Percentiles rank a stretch among this genome's conserved stretches.
Evolutionary conservation across 1,284 basidiomycete species (phyloP).

Genomic region (Serendipita sp.): DNA sequence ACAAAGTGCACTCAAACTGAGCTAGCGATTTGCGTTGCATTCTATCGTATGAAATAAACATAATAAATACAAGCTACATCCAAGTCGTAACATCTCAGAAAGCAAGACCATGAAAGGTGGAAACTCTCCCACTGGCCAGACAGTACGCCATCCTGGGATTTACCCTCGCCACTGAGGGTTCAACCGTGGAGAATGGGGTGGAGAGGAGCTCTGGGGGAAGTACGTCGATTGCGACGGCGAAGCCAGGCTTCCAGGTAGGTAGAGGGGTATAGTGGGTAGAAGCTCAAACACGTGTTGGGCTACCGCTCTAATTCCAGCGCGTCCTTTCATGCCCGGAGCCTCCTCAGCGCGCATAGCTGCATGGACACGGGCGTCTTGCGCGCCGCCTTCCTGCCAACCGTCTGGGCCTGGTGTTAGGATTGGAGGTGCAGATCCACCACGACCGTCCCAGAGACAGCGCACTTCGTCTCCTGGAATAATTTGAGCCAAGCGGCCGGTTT

Average conservation of each 20-base stretch:
- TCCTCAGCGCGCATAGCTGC: slow-evolving; percentile 50
- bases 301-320: slow-evolving; percentile 27
- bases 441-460: slow-evolving; percentile 77
- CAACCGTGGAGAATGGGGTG: slow-evolving; percentile 38
- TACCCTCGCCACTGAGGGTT: slow-evolving; percentile 9
- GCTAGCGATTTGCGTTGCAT: background rate
- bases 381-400: slow-evolving; percentile 31
- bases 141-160: background rate
- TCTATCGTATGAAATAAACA: slow-evolving; percentile 1
- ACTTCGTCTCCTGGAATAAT: slow-evolving; percentile 76
- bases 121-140: background rate
- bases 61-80: background rate
- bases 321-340: slow-evolving; percentile 25
- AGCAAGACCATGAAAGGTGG: background rate
- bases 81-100: background rate
- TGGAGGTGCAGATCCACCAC: slow-evolving; percentile 34
- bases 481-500: slow-evolving; percentile 76
- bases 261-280: slow-evolving; percentile 61
- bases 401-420: slow-evolving; percentile 28
- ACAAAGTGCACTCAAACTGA: slow-evolving; percentile 64
- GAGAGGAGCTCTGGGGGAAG: slow-evolving; percentile 41
- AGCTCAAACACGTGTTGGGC: slow-evolving; percentile 70
- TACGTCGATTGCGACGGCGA: slow-evolving; percentile 50
- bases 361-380: slow-evolving; percentile 59
- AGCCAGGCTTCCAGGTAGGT: slow-evolving; percentile 43